phyloP scores from a whole-genome alignment of 169 alveolate genomes.

The Plasmodium reichenowi region DNA sequence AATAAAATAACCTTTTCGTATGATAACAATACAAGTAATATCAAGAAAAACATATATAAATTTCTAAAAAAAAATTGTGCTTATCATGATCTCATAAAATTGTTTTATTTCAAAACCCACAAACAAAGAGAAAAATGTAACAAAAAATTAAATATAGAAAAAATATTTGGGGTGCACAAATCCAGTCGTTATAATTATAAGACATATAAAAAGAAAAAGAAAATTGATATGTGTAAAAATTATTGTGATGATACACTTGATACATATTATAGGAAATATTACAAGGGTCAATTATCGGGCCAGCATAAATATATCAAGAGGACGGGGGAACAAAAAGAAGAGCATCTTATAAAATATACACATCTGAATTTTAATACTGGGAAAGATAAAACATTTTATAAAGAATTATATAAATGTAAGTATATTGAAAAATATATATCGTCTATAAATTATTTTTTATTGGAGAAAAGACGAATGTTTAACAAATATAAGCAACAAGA shows the following conservation, averaged over 20 bases:
- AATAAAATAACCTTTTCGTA: conserved; percentile 2
- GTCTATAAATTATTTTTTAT: not conserved
- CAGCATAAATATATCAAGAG: too few species aligned
- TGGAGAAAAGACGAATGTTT: not conserved
- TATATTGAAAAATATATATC: conserved; percentile 5
- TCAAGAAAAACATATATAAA: not conserved
- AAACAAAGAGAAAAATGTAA: not conserved
- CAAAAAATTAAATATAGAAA: not conserved
- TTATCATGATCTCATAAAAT: conserved; percentile 17
- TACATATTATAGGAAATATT: too few species aligned
- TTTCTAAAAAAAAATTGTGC: conserved; percentile 23
- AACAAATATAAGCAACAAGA: not conserved
- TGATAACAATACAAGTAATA: not conserved
- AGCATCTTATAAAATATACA: too few species aligned
- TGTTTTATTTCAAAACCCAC: not conserved
- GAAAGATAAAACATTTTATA: not conserved
- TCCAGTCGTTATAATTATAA: not conserved
- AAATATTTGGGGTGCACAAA: too few species aligned
- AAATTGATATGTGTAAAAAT: not conserved
- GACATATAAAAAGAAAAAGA: not conserved
- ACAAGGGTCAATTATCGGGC: too few species aligned
- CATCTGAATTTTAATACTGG: not conserved
- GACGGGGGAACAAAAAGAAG: too few species aligned
- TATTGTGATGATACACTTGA: too few species aligned
- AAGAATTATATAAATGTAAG: not conserved